phyloP scores from a whole-genome alignment of 2,329 filamentous ascomycete species.

The Berkeleyomyces basicola region DNA sequence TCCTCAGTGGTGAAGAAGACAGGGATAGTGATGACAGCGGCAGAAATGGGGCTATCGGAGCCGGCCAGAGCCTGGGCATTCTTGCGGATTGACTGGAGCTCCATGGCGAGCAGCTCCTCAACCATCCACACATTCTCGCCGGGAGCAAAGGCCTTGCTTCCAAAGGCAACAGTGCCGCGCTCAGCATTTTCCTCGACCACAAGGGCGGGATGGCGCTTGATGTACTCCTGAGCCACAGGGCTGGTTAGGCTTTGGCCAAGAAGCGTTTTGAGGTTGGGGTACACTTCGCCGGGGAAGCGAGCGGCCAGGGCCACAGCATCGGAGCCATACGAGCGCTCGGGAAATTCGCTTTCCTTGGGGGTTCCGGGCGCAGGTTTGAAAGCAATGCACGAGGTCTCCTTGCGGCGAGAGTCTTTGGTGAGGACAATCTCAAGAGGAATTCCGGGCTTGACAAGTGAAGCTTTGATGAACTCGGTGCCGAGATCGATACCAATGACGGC shows the following conservation, averaged over 20 bases:
- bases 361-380: slow-evolving; percentile 72
- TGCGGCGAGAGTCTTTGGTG: slow-evolving; percentile 93
- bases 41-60: slow-evolving; percentile 54
- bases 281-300: slow-evolving; percentile 83
- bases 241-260: slow-evolving; percentile 55
- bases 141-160: slow-evolving; percentile 49
- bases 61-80: slow-evolving; percentile 78
- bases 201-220: slow-evolving; percentile 60
- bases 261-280: slow-evolving; percentile 80
- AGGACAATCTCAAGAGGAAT: slow-evolving; percentile 95
- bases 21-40: slow-evolving; percentile 78
- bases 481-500: slow-evolving; percentile 86
- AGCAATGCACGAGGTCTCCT: slow-evolving; percentile 77
- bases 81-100: slow-evolving; percentile 75
- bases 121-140: slow-evolving; percentile 56
- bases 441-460: slow-evolving; percentile 85
- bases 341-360: slow-evolving; percentile 51
- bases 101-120: slow-evolving; percentile 91
- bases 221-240: slow-evolving; percentile 52
- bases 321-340: slow-evolving; percentile 80
- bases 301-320: slow-evolving; percentile 78
- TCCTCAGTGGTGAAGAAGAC: slow-evolving; percentile 83
- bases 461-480: slow-evolving; percentile 94
- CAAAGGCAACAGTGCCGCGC: slow-evolving; percentile 62
- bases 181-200: slow-evolving; percentile 31